A percentile compares a stretch with the other conserved stretches of the same genome.
Conservation (phyloP, 495 filamentous ascomycete genomes). For the Xylaria grammica region DNA sequence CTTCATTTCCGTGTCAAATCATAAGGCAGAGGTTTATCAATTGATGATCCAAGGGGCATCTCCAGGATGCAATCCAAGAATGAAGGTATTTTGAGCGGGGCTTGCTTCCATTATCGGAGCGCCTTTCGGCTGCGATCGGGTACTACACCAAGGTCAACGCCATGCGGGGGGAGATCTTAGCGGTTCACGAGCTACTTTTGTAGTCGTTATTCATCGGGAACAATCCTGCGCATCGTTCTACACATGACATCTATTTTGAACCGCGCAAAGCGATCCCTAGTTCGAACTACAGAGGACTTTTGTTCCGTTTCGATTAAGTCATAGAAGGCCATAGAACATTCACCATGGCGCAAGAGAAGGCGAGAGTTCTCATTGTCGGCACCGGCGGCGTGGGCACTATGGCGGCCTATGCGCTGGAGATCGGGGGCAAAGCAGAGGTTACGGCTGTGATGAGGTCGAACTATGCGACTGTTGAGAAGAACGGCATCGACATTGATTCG, state of each 20-base stretch:
- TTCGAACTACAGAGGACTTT: neutral
- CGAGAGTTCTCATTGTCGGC: constrained; percentile 45
- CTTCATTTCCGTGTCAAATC: too few species aligned
- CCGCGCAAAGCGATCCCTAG: neutral
- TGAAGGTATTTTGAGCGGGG: neutral
- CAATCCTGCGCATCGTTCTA: neutral
- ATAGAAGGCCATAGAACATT: neutral
- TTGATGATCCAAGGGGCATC: neutral
- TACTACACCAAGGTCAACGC: too few species aligned
- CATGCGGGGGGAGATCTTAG: neutral
- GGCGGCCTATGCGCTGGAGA: constrained; percentile 44
- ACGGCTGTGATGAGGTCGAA: constrained; percentile 47
- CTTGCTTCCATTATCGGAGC: neutral
- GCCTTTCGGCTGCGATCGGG: neutral
- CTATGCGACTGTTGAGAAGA: constrained; percentile 33
- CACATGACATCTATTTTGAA: neutral
- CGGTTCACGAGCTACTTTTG: neutral
- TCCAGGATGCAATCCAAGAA: neutral
- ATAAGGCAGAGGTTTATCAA: neutral
- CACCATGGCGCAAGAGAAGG: constrained; percentile 16
- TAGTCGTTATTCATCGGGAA: neutral
- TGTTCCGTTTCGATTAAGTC: neutral
- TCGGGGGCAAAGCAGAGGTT: constrained; percentile 32
- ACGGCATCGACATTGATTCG: constrained; percentile 40
- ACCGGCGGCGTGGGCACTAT: constrained; percentile 47